Evolutionary conservation across 2,329 filamentous ascomycete species (phyloP), one percentile per base, ranked within the genome.

Genomic region (Drechslerella dactyloides): DNA sequence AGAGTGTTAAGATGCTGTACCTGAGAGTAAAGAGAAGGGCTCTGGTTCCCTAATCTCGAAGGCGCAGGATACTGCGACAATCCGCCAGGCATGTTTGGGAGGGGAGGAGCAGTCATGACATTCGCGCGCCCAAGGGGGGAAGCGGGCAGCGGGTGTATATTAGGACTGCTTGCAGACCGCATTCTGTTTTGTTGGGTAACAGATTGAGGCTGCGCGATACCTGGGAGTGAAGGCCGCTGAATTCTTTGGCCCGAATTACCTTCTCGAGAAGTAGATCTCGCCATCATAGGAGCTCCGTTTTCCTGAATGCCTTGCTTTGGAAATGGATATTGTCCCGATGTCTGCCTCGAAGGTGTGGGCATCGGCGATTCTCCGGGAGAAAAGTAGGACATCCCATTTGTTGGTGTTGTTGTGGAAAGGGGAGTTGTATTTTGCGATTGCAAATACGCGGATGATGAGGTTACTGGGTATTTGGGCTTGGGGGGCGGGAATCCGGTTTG

Each of bases 161-260:
- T 93, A 6, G 94, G 93, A 74, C 93, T 97, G 81, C 93, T 97
- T 77, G 96, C 96, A 40, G 93, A 96, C 74, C 94, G 86, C 81
- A 90, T 89, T 75, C 92, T 85, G 77, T 89, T 87, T 78, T 91
- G 88, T 74, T 88, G 82, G 80, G 74, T 83, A 56, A 48, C 61
- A 57, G 77, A 73, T 46, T 78, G 59, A 70, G 65, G 65, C 58
- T 70, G 81, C 75, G 87, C 83, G 84, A 91, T 88, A 17, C 86
- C 89, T 48, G 90, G 90, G 75, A 96, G 83, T 10, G 90, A 96
- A 21, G 91, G 91, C n/a, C 90, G 86, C 75, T 91, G 88, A 50
- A 76, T 64, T 19, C 75, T 65, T 61, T 73, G 74, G 56, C 74
- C 64, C 24, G 69, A 87, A 6, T 88, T 83, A 1, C 89, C 89